A percentile compares a stretch with the other conserved stretches of the same genome.
phyloP scores from a whole-genome alignment of 257 asterid genomes.

The Solanum pimpinellifolium region DNA sequence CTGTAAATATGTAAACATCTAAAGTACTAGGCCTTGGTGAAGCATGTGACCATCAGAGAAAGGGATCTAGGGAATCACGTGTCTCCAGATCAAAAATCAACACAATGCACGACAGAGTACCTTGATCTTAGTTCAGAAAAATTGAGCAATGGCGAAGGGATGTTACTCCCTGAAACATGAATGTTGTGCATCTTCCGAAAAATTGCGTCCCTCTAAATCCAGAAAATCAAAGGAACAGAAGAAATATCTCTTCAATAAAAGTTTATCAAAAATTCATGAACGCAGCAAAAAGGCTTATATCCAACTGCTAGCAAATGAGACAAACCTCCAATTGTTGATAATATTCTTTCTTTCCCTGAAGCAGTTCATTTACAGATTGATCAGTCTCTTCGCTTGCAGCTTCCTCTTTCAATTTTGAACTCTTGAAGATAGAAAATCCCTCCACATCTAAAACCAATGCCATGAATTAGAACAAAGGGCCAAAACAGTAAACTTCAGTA shows the following conservation, averaged over 20 bases:
- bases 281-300: background rate
- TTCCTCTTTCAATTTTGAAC: slow-evolving; percentile 43
- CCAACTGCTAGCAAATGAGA: background rate
- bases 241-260: background rate
- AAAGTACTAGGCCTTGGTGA: background rate
- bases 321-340: slow-evolving; percentile 71
- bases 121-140: slow-evolving; percentile 58
- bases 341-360: slow-evolving; percentile 60
- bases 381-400: slow-evolving; percentile 21
- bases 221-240: background rate
- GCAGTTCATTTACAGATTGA: slow-evolving; percentile 23
- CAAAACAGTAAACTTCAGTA: background rate
- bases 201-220: slow-evolving; percentile 54
- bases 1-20: background rate
- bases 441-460: slow-evolving; percentile 32
- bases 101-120: slow-evolving; percentile 16
- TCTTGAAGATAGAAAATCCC: slow-evolving; percentile 57
- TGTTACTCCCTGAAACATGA: slow-evolving; percentile 82
- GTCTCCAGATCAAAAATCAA: background rate
- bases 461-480: background rate
- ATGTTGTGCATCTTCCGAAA: slow-evolving; percentile 69
- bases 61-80: background rate
- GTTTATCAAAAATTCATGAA: background rate
- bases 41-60: background rate
- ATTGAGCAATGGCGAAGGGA: slow-evolving; percentile 70